Conservation (phyloP, 2,329 filamentous ascomycete species). For the Remersonia thermophila region DNA sequence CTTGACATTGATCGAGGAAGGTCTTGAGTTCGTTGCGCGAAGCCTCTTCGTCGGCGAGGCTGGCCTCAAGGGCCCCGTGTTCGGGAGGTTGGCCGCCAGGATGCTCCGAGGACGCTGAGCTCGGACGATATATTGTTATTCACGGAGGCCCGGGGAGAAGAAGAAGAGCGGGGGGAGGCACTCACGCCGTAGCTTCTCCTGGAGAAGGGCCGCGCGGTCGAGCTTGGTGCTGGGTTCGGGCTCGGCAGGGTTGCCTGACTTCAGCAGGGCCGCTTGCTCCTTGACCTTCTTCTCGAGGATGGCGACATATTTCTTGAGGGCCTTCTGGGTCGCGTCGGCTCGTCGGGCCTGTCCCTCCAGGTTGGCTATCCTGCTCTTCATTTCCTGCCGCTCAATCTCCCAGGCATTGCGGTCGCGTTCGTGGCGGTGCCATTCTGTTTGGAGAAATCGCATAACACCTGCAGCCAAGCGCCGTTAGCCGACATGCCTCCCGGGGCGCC, state of each 20-base stretch:
- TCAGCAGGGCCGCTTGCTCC: conserved; percentile 64
- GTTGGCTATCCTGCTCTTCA: conserved; percentile 93
- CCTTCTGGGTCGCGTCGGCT: conserved; percentile 77
- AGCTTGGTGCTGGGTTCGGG: conserved; percentile 23
- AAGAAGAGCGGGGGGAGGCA: no score
- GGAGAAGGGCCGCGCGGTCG: conserved; percentile 39
- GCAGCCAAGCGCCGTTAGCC: conserved; percentile 3
- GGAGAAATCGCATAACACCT: conserved; percentile 98
- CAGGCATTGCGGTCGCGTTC: conserved; percentile 95
- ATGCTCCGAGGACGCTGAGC: conserved; percentile 31
- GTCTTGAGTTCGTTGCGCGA: conserved; percentile 42
- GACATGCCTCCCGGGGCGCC: conserved; percentile 1
- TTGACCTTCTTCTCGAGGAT: conserved; percentile 83
- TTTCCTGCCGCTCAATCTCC: conserved; percentile 98
- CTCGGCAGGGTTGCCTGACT: conserved; percentile 35
- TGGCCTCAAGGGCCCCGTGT: conserved; percentile 33
- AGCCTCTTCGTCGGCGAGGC: conserved; percentile 33
- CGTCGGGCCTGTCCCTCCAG: conserved; percentile 83
- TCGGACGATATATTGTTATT: conserved; percentile 1
- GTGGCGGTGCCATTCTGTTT: conserved; percentile 98
- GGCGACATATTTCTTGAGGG: conserved; percentile 76
- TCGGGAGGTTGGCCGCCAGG: conserved; percentile 30
- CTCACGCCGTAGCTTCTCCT: conserved; percentile 46
- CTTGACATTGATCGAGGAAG: conserved; percentile 53
- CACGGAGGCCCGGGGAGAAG: not conserved